Conservation (phyloP, 305 asterid species). For the Solanum aculeatissimum region DNA sequence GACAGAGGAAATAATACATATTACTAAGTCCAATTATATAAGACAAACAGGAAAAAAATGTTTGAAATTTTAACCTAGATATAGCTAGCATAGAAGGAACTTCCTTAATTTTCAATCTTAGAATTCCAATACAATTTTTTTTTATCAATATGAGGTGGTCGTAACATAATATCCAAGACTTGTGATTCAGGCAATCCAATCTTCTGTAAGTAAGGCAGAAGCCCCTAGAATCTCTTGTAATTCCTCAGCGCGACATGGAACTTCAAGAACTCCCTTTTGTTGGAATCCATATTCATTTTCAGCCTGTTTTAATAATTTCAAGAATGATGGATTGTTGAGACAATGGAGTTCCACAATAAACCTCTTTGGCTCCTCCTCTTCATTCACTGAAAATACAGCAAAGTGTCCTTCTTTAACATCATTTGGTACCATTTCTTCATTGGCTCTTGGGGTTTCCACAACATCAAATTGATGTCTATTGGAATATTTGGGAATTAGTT, state of each 20-base stretch:
- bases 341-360: slow-evolving; percentile 31
- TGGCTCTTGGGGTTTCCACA: background rate
- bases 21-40: background rate
- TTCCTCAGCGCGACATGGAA: slow-evolving; percentile 38
- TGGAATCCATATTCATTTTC: slow-evolving; percentile 53
- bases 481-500: background rate
- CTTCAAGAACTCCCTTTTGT: slow-evolving; percentile 33
- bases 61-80: background rate
- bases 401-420: slow-evolving; percentile 58
- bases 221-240: slow-evolving; percentile 11
- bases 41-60: background rate
- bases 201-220: background rate
- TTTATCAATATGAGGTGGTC: background rate
- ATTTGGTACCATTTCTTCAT: slow-evolving; percentile 12
- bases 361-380: slow-evolving; percentile 26
- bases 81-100: background rate
- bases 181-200: background rate
- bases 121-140: background rate
- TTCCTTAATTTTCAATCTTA: background rate
- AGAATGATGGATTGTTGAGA: slow-evolving; percentile 35
- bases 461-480: background rate
- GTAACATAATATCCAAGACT: background rate
- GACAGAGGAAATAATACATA: background rate
- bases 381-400: slow-evolving; percentile 27
- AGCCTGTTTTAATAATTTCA: slow-evolving; percentile 36